Evolutionary conservation across 2,329 filamentous ascomycete genomes (phyloP), one percentile per base, ranked within the genome.

Genomic region (Colletotrichum cereale): DNA sequence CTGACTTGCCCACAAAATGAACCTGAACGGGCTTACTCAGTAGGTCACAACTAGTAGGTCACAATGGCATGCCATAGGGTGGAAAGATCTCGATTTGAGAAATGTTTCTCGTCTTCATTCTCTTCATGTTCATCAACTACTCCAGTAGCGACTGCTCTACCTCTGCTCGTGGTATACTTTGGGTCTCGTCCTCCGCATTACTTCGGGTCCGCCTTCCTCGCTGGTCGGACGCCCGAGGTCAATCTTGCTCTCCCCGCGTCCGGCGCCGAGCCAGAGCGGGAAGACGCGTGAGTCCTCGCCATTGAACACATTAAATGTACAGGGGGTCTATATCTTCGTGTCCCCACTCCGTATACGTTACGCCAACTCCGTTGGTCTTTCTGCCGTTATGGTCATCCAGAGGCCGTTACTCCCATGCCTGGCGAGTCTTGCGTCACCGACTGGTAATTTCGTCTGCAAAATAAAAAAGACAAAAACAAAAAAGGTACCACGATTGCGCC

Each of bases 111-210:
- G 53, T 56, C 55, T 69, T 71, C 12, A 56, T 64, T 66, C 64
- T 71, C n/a, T 47, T 62, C 52, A 36, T 50, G 21, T 31, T 67
- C 69, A 72, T 72, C 69, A 69, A 72, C 69, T 72, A 69, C 69
- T 63, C 61, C 71, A 72, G 71, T 74, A 74, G 73, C 73, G 73
- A 74, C 67, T 74, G 73, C 63, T 72, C 61, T 74, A 74, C 64
- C 67, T 73, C 67, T 67, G 71, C 64, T 57, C 62, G 57, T 74
- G 72, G 73, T 73, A 68, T 65, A 55, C 40, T 66, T 42, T 29
- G 44, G 10, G 34, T 40, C 40, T 63, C 56, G 8, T 34, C 67
- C 47, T 69, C 69, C 64, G n/a, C 71, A 71, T 73, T 72, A 70
- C 62, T 18, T 67, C 60, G 57, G 53, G 52, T 48, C 57, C 55